Evolutionary conservation across 176 grass and related monocot species (phyloP).

Genomic region (Carex pumila): DNA sequence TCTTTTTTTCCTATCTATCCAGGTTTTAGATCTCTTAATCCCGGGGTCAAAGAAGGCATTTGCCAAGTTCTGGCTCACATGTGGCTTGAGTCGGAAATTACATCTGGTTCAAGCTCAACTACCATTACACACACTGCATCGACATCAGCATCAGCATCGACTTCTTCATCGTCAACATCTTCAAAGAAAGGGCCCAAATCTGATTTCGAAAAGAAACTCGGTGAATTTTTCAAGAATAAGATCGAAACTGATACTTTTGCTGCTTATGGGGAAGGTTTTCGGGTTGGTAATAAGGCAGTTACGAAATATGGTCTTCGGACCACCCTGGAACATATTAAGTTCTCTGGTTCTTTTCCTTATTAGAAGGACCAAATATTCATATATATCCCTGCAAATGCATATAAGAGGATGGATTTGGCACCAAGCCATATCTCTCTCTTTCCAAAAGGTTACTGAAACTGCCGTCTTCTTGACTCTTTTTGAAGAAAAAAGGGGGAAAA

Average conservation of each 20-base stretch:
- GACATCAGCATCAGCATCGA: not conserved
- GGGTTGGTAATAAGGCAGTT: constrained; percentile 32
- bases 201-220: constrained; percentile 60
- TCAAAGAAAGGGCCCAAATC: constrained; percentile 58
- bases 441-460: not conserved
- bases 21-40: constrained; percentile 60
- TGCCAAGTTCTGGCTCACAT: constrained; percentile 79
- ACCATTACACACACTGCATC: constrained; percentile 26
- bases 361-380: constrained; percentile 16
- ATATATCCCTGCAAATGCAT: constrained; percentile 4
- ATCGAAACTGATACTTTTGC: constrained; percentile 52
- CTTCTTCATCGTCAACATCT: constrained; percentile 35
- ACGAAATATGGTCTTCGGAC: constrained; percentile 44
- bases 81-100: constrained; percentile 77
- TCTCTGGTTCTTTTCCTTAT: constrained; percentile 53
- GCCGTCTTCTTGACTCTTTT: not conserved
- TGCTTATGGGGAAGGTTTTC: constrained; percentile 60
- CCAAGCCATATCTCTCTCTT: not conserved
- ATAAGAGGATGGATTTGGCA: not conserved
- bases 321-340: constrained; percentile 64
- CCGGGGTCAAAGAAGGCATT: constrained; percentile 78
- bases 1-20: not conserved
- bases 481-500: not conserved
- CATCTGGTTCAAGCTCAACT: constrained; percentile 30
- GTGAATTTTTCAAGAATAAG: constrained; percentile 74